Evolutionary conservation across 2,329 filamentous ascomycete genomes (phyloP).

Genomic region (Alternaria sp.): DNA sequence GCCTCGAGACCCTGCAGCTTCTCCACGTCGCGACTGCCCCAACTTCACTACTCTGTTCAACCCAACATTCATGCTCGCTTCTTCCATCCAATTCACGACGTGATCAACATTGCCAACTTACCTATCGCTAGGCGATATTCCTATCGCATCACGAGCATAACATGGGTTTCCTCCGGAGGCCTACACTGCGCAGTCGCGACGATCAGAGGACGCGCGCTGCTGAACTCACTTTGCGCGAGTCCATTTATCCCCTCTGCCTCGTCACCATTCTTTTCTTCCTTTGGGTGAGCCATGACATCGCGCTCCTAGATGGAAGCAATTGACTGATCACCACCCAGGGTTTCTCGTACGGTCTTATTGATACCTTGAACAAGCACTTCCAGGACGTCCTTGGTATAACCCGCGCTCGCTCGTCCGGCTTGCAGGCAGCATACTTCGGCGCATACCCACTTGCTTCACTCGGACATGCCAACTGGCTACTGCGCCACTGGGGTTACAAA

Average conservation of each 20-base stretch:
- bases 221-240: constrained; percentile 72
- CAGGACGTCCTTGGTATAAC: constrained; percentile 56
- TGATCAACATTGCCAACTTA: neutral
- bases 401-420: constrained; percentile 54
- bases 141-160: constrained; percentile 3
- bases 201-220: constrained; percentile 62
- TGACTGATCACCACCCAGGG: constrained; percentile 42
- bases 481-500: constrained; percentile 60
- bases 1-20: neutral
- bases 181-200: constrained; percentile 42
- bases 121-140: neutral
- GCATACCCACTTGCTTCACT: constrained; percentile 60
- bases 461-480: constrained; percentile 58
- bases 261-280: constrained; percentile 73
- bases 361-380: constrained; percentile 62
- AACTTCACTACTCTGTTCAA: neutral
- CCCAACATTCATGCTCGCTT: neutral
- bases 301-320: neutral
- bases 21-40: neutral
- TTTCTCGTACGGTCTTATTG: constrained; percentile 65
- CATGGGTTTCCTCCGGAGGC: constrained; percentile 45
- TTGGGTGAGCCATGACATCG: constrained; percentile 55
- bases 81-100: neutral
- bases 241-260: constrained; percentile 70
- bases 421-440: constrained; percentile 61